These are phyloP conservation scores for Rhodotorula sp. DNA, from an alignment of 1,284 basidiomycete genomes.

Conservation along the genomic window DNA sequence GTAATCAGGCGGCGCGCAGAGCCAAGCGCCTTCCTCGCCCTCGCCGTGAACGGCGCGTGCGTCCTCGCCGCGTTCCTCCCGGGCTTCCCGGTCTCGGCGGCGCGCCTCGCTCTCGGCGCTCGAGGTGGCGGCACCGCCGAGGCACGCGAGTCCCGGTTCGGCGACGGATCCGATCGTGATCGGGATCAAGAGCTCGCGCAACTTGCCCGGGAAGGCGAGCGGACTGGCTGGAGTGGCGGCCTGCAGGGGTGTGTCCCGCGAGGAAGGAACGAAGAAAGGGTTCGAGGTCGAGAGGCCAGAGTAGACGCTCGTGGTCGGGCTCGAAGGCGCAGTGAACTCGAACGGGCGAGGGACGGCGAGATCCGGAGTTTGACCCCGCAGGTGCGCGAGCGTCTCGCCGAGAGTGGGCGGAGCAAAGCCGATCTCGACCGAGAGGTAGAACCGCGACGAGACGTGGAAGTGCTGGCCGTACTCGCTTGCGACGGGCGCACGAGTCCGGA, in stretches of 20 bases:
- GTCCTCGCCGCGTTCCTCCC: constrained; percentile 41
- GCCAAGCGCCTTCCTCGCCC: constrained; percentile 39
- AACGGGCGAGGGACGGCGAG: constrained; percentile 40
- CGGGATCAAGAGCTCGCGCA: constrained; percentile 50
- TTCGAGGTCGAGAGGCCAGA: constrained; percentile 41
- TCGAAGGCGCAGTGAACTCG: constrained; percentile 36
- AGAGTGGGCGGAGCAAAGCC: constrained; percentile 43
- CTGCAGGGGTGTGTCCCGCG: constrained; percentile 9
- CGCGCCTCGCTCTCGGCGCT: constrained; percentile 14
- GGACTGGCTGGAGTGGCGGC: constrained; percentile 15
- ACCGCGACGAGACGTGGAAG: constrained; percentile 49
- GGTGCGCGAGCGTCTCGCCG: constrained; percentile 32
- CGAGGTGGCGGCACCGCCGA: constrained; percentile 13
- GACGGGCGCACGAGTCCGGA: constrained; percentile 42
- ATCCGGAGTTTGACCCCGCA: constrained; percentile 37
- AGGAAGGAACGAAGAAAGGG: constrained; percentile 34
- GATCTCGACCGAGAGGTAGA: constrained; percentile 48
- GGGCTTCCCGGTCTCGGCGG: constrained; percentile 33
- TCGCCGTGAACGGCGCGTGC: constrained; percentile 20
- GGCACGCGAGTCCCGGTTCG: constrained; percentile 48
- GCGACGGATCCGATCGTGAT: constrained; percentile 53
- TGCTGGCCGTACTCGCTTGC: constrained; percentile 42
- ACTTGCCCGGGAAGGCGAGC: constrained; percentile 45
- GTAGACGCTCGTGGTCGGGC: constrained; percentile 43
- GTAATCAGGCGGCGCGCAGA: constrained; percentile 42